These are phyloP conservation scores for Leccinum broughii DNA, from an alignment of 768 basidiomycete genomes.

Conservation along the genomic window DNA sequence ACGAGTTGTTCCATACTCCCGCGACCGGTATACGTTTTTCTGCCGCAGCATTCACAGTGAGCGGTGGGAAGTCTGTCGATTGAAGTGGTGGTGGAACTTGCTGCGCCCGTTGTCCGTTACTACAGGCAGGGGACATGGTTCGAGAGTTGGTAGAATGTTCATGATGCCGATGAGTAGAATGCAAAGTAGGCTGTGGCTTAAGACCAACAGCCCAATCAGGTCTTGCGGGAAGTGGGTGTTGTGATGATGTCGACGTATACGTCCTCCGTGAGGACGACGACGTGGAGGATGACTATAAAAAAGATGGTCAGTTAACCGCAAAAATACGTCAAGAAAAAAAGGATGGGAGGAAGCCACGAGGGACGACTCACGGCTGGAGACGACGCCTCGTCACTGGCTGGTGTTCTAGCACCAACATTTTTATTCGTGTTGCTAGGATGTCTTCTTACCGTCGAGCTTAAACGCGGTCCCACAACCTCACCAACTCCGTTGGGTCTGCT, in stretches of 20 bases:
- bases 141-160: slow-evolving; percentile 44
- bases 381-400: slow-evolving; percentile 71
- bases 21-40: slow-evolving; percentile 58
- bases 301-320: slow-evolving; percentile 9
- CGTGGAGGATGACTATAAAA: slow-evolving; percentile 67
- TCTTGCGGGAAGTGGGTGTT: slow-evolving; percentile 77
- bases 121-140: slow-evolving; percentile 40
- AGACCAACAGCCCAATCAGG: slow-evolving; percentile 91
- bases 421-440: slow-evolving; percentile 49
- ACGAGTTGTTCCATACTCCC: slow-evolving; percentile 72
- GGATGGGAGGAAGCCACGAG: not conserved
- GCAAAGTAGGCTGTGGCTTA: slow-evolving; percentile 70
- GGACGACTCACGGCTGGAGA: slow-evolving; percentile 67
- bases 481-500: slow-evolving; percentile 30
- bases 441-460: slow-evolving; percentile 53
- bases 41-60: slow-evolving; percentile 43
- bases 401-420: slow-evolving; percentile 56
- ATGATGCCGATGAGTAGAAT: slow-evolving; percentile 54
- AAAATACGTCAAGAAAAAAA: not conserved
- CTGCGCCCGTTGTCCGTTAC: slow-evolving; percentile 36
- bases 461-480: slow-evolving; percentile 64
- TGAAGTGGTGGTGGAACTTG: slow-evolving; percentile 47
- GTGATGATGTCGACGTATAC: slow-evolving; percentile 70
- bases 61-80: slow-evolving; percentile 70
- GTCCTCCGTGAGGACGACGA: slow-evolving; percentile 81